Percentiles rank a stretch among this genome's conserved stretches.
These are phyloP conservation scores for Stenocarpella maydis DNA, from an alignment of 2,329 filamentous ascomycete species.

Conservation along the genomic window DNA sequence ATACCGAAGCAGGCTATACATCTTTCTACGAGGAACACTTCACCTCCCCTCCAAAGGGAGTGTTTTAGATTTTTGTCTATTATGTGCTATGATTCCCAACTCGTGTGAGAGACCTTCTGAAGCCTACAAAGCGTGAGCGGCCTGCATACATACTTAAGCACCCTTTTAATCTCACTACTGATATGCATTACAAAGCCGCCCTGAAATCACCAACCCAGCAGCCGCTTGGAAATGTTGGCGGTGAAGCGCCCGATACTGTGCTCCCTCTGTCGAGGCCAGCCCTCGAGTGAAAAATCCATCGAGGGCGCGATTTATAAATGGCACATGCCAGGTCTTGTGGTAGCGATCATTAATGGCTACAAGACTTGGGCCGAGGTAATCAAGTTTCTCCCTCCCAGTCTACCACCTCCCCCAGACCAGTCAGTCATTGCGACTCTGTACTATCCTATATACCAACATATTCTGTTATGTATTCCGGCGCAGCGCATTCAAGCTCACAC, in stretches of 20 bases:
- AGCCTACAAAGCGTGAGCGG: slow-evolving; percentile 16
- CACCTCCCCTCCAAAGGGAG: slow-evolving; percentile 33
- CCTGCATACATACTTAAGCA: not conserved
- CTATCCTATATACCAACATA: too few species aligned
- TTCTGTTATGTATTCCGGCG: too few species aligned
- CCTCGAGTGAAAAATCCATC: slow-evolving; percentile 36
- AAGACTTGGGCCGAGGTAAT: slow-evolving; percentile 50
- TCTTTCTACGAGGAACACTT: slow-evolving; percentile 58
- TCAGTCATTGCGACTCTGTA: too few species aligned
- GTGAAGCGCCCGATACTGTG: not conserved
- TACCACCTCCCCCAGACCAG: not conserved
- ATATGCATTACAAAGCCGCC: not conserved
- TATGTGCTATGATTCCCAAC: not conserved
- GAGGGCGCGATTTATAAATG: slow-evolving; percentile 47
- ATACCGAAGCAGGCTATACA: slow-evolving; percentile 60
- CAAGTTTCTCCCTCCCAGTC: slow-evolving; percentile 23
- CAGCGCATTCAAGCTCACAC: too few species aligned
- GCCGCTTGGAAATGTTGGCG: not conserved
- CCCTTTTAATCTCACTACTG: not conserved
- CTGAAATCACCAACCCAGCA: not conserved
- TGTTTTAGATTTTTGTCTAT: not conserved
- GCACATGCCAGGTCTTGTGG: slow-evolving; percentile 57
- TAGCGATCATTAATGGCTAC: slow-evolving; percentile 57
- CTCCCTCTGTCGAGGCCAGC: not conserved
- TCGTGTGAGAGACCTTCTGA: not conserved